A percentile compares a stretch with the other conserved stretches of the same genome.
Evolutionary conservation across 228 moss, liverwort and hornwort species (phyloP).

Genomic region (Sphagnum magellanicum): DNA sequence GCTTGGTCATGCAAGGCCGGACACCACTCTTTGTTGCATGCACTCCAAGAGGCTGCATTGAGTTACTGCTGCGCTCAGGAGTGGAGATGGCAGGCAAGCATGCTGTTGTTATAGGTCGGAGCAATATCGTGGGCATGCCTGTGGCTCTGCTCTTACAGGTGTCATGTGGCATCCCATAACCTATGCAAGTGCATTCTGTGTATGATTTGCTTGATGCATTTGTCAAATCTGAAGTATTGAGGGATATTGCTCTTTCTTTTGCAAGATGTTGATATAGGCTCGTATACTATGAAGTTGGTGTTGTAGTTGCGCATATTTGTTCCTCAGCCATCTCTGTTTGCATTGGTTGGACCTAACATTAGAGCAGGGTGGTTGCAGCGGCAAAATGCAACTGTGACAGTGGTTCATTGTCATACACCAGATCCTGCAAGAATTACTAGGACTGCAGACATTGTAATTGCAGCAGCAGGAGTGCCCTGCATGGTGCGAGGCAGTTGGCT

Average conservation of each 20-base stretch:
- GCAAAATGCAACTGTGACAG: constrained; percentile 90
- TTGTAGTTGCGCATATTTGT: neutral
- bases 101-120: constrained; percentile 90
- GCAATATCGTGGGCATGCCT: constrained; percentile 91
- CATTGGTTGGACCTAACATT: too few relatives aligned
- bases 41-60: constrained; percentile 85
- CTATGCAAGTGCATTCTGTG: neutral
- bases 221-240: neutral
- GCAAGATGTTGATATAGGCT: too few relatives aligned
- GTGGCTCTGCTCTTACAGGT: constrained; percentile 91
- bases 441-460: constrained; percentile 80
- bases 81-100: constrained; percentile 82
- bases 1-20: constrained; percentile 79
- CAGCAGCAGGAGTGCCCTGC: constrained; percentile 77
- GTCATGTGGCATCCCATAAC: neutral
- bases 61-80: constrained; percentile 79
- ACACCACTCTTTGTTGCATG: constrained; percentile 81
- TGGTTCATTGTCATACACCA: constrained; percentile 81
- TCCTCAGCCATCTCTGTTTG: too few relatives aligned
- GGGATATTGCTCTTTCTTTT: too few relatives aligned
- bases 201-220: neutral
- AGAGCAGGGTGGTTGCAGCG: constrained; percentile 26
- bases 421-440: constrained; percentile 73
- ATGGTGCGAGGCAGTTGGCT: constrained; percentile 87
- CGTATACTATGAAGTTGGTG: neutral